phyloP scores from a whole-genome alignment of 768 basidiomycete genomes.

The Pholiota conissans region DNA sequence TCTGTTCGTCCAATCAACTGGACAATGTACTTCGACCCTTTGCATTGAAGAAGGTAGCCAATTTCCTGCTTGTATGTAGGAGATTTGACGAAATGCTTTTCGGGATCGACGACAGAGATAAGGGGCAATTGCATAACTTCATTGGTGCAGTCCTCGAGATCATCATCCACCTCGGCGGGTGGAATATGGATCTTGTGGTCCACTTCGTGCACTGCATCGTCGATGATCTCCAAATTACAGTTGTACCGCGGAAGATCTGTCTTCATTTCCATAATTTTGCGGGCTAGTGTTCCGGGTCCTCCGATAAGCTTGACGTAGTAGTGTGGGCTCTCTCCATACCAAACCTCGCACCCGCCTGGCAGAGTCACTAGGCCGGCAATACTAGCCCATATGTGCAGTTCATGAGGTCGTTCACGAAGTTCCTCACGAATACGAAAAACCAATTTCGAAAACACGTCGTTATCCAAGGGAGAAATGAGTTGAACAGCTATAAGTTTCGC shows the following conservation, averaged over 20 bases:
- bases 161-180: neutral
- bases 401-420: neutral
- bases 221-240: neutral
- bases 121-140: neutral
- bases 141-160: neutral
- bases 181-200: neutral
- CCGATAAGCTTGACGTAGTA: neutral
- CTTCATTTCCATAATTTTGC: neutral
- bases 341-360: neutral
- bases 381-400: neutral
- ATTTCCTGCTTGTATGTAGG: neutral
- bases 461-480: too few relatives aligned
- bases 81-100: neutral
- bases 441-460: neutral
- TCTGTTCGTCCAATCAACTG: neutral
- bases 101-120: neutral
- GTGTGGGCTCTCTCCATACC: neutral
- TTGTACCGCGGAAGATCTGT: neutral
- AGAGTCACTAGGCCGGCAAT: neutral
- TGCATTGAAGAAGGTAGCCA: neutral
- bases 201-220: neutral
- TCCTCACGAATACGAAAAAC: neutral
- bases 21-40: neutral
- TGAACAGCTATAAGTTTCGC: too few relatives aligned
- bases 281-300: neutral